Evolutionary conservation across 306 rosid species (phyloP).

Genomic region (Dryas octopetala): DNA sequence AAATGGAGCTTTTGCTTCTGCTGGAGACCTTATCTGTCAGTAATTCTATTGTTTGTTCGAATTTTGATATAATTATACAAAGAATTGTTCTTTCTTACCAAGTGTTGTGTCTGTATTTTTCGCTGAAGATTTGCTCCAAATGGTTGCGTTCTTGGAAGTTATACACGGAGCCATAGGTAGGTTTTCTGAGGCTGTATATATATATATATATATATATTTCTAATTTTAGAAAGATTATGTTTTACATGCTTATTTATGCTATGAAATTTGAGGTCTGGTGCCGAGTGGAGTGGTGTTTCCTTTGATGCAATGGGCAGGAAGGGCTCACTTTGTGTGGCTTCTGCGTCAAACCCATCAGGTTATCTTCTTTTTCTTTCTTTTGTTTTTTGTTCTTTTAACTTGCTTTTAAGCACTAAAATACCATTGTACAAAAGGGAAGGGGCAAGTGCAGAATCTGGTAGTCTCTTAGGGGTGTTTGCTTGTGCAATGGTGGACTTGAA

Average conservation of each 20-base stretch:
- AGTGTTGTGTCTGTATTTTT: constrained; percentile 1
- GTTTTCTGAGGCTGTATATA: constrained; percentile 17
- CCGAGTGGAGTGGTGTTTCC: constrained; percentile 87
- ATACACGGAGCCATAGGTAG: constrained; percentile 82
- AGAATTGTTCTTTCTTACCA: background rate
- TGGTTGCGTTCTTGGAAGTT: constrained; percentile 80
- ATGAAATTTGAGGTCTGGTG: constrained; percentile 61
- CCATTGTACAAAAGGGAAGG: background rate
- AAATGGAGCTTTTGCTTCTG: constrained; percentile 57
- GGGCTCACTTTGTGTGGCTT: constrained; percentile 64
- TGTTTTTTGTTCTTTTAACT: background rate
- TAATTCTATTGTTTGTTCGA: constrained; percentile 1
- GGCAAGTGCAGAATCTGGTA: background rate
- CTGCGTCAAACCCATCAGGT: constrained; percentile 63
- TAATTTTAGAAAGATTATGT: background rate
- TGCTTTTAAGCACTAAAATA: background rate
- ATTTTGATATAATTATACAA: background rate
- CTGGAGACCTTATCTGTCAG: constrained; percentile 64
- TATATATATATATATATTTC: background rate
- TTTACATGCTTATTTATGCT: background rate
- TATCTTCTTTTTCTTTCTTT: constrained; percentile 15
- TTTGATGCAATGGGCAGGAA: constrained; percentile 95
- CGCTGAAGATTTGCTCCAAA: constrained; percentile 68
- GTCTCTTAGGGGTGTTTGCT: background rate
- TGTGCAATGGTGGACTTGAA: background rate